A percentile compares a stretch with the other conserved stretches of the same genome.
phyloP scores from a whole-genome alignment of 2,329 filamentous ascomycete species.

The Paecilomyces dactylethromorphus region DNA sequence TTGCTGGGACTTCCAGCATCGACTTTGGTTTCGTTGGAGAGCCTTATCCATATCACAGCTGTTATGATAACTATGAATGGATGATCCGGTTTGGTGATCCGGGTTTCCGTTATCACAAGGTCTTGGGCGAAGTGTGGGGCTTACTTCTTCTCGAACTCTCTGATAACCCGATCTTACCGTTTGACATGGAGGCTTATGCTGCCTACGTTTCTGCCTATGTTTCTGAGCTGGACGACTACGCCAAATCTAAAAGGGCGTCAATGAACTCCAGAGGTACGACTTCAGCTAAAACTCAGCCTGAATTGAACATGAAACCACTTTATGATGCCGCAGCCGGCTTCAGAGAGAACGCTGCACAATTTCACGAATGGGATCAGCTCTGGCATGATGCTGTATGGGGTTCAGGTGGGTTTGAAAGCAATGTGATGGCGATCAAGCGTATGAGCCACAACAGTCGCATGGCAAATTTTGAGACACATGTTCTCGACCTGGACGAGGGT shows the following conservation, averaged over 20 bases:
- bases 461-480: conserved; percentile 70
- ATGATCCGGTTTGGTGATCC: conserved; percentile 76
- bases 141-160: conserved; percentile 80
- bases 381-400: conserved; percentile 71
- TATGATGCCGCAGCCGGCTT: conserved; percentile 58
- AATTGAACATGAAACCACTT: conserved; percentile 53
- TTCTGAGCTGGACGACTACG: conserved; percentile 60
- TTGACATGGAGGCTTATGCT: conserved; percentile 72
- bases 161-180: conserved; percentile 73
- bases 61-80: conserved; percentile 86
- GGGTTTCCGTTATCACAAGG: conserved; percentile 70
- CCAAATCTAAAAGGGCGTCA: conserved; percentile 46
- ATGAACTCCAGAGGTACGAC: conserved; percentile 7
- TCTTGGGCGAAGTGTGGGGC: conserved; percentile 72
- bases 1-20: conserved; percentile 80
- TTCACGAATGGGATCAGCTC: conserved; percentile 67
- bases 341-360: conserved; percentile 53
- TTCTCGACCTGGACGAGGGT: conserved; percentile 67
- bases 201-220: conserved; percentile 58
- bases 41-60: conserved; percentile 67
- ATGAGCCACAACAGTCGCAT: conserved; percentile 72
- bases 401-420: conserved; percentile 69
- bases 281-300: conserved; percentile 8
- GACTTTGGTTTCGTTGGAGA: conserved; percentile 72
- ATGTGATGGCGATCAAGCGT: conserved; percentile 60